These are phyloP conservation scores for Aspergillus ustus DNA, from an alignment of 2,329 filamentous ascomycete species.

Conservation along the genomic window DNA sequence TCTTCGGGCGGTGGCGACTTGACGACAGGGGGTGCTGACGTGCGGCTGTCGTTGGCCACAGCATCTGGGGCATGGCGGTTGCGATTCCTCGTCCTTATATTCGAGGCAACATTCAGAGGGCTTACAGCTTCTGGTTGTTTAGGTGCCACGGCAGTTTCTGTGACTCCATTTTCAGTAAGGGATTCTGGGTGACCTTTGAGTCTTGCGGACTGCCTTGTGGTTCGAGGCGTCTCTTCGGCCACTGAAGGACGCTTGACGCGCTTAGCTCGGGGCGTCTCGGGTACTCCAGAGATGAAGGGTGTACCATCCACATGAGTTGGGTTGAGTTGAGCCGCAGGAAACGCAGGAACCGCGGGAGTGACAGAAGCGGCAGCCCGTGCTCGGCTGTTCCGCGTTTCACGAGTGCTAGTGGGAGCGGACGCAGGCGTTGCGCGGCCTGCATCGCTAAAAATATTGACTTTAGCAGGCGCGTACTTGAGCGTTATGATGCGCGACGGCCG, in stretches of 20 bases:
- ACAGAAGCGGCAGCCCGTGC: conserved; percentile 22
- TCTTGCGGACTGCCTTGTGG: conserved; percentile 42
- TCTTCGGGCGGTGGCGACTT: conserved; percentile 24
- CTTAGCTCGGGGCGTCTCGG: conserved; percentile 38
- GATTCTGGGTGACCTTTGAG: conserved; percentile 31
- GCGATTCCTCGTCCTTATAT: conserved; percentile 23
- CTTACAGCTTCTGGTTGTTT: conserved; percentile 23
- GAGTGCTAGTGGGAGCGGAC: conserved; percentile 14
- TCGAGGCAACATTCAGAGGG: conserved; percentile 21
- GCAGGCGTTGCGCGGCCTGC: conserved; percentile 16
- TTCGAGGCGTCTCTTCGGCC: conserved; percentile 38
- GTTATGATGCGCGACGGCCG: conserved; percentile 31
- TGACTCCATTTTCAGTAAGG: conserved; percentile 24
- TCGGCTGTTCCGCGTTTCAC: conserved; percentile 31
- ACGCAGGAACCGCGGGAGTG: conserved; percentile 3
- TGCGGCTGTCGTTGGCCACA: conserved; percentile 11
- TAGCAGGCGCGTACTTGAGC: conserved; percentile 25
- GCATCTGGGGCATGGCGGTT: conserved; percentile 19
- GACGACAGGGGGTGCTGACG: conserved; percentile 6
- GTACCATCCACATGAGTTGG: conserved; percentile 21
- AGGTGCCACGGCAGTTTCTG: conserved; percentile 10
- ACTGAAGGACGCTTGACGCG: conserved; percentile 36
- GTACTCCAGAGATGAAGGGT: conserved; percentile 18
- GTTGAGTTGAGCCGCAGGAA: conserved; percentile 11
- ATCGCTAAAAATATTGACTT: conserved; percentile 18